phyloP scores from a whole-genome alignment of 2,329 filamentous ascomycete genomes.

The Calonectria honghensis region DNA sequence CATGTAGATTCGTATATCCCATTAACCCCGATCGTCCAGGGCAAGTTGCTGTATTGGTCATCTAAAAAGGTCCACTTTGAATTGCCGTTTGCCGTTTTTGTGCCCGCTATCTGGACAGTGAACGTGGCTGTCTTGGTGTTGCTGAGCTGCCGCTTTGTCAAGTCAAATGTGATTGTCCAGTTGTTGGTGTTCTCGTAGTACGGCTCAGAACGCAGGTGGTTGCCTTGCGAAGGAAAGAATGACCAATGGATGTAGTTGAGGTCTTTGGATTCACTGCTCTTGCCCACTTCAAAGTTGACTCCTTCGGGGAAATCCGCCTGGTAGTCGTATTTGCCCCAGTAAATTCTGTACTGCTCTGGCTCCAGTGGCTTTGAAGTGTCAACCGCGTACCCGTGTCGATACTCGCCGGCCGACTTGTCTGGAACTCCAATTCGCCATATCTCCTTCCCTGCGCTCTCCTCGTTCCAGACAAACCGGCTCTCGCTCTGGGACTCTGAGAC shows the following conservation, averaged over 20 bases:
- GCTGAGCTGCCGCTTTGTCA: constrained; percentile 63
- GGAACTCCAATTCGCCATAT: constrained; percentile 79
- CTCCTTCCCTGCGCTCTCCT: constrained; percentile 74
- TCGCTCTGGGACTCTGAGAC: constrained; percentile 62
- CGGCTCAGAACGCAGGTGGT: constrained; percentile 65
- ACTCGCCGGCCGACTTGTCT: constrained; percentile 77
- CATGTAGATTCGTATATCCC: constrained; percentile 68
- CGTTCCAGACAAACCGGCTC: constrained; percentile 67
- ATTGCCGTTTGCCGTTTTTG: constrained; percentile 77
- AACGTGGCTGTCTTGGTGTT: constrained; percentile 70
- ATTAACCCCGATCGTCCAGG: constrained; percentile 66
- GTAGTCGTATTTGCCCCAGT: constrained; percentile 78
- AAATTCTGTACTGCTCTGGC: constrained; percentile 76
- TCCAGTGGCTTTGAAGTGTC: constrained; percentile 69
- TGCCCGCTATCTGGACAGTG: constrained; percentile 78
- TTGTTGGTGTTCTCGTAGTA: constrained; percentile 72
- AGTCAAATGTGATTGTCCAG: constrained; percentile 75
- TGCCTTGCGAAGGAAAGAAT: constrained; percentile 74
- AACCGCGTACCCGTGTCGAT: constrained; percentile 72
- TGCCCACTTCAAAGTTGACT: constrained; percentile 74
- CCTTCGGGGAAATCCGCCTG: constrained; percentile 75
- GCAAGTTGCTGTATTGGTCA: constrained; percentile 72
- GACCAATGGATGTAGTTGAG: constrained; percentile 81
- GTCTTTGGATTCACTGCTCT: constrained; percentile 68
- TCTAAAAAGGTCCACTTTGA: constrained; percentile 71